These are phyloP conservation scores for Neurospora sublineolata DNA, from an alignment of 495 filamentous ascomycete species.

Conservation along the genomic window DNA sequence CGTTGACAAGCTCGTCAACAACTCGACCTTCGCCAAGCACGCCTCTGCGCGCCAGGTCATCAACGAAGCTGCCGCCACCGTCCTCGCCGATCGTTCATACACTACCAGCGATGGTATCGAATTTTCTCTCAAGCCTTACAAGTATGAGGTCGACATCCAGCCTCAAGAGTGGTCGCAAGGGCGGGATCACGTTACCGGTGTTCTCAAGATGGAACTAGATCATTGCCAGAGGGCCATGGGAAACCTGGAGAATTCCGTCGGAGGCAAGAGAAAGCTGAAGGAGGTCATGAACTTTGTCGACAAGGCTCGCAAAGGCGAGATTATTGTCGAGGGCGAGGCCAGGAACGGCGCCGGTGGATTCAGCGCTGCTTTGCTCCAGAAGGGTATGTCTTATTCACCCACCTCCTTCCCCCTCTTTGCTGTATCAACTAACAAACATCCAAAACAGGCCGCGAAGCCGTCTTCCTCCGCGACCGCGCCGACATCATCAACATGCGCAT, in stretches of 20 bases:
- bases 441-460: slow-evolving; percentile 67
- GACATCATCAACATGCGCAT: slow-evolving; percentile 86
- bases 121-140: slow-evolving; percentile 98
- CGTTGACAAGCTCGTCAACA: slow-evolving; percentile 63
- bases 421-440: slow-evolving; percentile 7
- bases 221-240: slow-evolving; percentile 73
- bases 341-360: slow-evolving; percentile 83
- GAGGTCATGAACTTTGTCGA: slow-evolving; percentile 92
- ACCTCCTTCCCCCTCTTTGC: not conserved
- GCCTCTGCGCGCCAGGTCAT: slow-evolving; percentile 88
- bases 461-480: slow-evolving; percentile 84
- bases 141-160: slow-evolving; percentile 91
- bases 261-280: slow-evolving; percentile 68
- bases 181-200: slow-evolving; percentile 61
- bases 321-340: slow-evolving; percentile 72
- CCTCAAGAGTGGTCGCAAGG: slow-evolving; percentile 78
- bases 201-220: slow-evolving; percentile 72
- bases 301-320: slow-evolving; percentile 69
- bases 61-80: slow-evolving; percentile 72
- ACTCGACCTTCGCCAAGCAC: slow-evolving; percentile 76
- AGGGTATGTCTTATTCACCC: slow-evolving; percentile 46
- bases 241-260: slow-evolving; percentile 59
- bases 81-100: slow-evolving; percentile 89
- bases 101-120: slow-evolving; percentile 97
- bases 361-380: slow-evolving; percentile 65